Percentiles rank a stretch among this genome's conserved stretches.
phyloP scores from a whole-genome alignment of 2,329 filamentous ascomycete species.

The Ascocoryne sarcoides region DNA sequence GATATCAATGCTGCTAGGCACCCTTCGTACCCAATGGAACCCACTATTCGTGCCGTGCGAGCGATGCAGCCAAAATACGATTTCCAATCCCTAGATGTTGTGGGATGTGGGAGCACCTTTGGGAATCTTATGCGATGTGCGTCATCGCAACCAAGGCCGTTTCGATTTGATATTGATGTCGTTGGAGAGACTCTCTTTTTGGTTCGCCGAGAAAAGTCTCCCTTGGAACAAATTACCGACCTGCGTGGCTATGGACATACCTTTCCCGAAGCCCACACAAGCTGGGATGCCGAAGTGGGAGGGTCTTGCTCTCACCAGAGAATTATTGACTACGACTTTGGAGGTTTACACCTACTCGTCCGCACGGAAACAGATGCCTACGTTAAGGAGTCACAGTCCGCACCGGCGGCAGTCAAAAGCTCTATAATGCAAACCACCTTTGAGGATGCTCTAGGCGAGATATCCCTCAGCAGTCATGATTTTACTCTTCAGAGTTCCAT shows the following conservation, averaged over 20 bases:
- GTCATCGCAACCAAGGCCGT: slow-evolving; percentile 34
- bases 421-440: slow-evolving; percentile 10
- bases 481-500: too few species aligned
- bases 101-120: slow-evolving; percentile 52
- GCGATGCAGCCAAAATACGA: slow-evolving; percentile 30
- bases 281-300: slow-evolving; percentile 46
- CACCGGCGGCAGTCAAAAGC: too few species aligned
- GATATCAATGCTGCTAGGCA: slow-evolving; percentile 36
- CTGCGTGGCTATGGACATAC: slow-evolving; percentile 55
- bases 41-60: slow-evolving; percentile 33
- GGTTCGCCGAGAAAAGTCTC: slow-evolving; percentile 51
- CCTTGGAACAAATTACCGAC: slow-evolving; percentile 45
- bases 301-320: slow-evolving; percentile 54
- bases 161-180: slow-evolving; percentile 50
- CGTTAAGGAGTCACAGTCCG: slow-evolving; percentile 15
- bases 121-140: slow-evolving; percentile 52
- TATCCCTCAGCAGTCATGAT: slow-evolving; percentile 3
- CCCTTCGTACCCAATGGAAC: slow-evolving; percentile 33
- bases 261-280: slow-evolving; percentile 59
- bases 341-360: slow-evolving; percentile 40
- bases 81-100: slow-evolving; percentile 38
- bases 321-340: slow-evolving; percentile 50
- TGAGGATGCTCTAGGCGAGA: slow-evolving; percentile 4
- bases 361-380: slow-evolving; percentile 54
- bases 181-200: slow-evolving; percentile 53